Conservation (phyloP, 2,329 filamentous ascomycete species). For the Plenodomus biglobosus region DNA sequence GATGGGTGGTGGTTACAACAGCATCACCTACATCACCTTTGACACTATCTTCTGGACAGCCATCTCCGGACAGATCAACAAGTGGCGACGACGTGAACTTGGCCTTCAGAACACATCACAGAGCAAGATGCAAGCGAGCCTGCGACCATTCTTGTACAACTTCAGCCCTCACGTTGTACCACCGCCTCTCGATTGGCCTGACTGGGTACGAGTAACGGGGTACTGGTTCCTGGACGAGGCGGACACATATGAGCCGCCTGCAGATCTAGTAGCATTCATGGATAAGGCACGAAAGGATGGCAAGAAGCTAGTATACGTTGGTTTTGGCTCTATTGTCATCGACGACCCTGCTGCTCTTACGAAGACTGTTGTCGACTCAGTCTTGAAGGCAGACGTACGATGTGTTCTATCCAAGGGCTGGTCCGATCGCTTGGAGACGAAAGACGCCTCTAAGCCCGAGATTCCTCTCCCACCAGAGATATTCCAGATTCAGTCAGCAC, state of each 20-base stretch:
- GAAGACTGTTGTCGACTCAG: constrained; percentile 87
- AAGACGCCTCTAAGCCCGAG: constrained; percentile 61
- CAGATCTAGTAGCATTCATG: constrained; percentile 79
- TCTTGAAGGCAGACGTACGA: constrained; percentile 85
- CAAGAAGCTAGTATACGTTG: constrained; percentile 95
- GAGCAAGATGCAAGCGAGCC: constrained; percentile 92
- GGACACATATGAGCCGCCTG: constrained; percentile 69
- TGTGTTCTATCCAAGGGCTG: constrained; percentile 96
- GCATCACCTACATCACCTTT: constrained; percentile 93
- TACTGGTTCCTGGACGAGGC: constrained; percentile 95
- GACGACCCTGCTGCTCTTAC: constrained; percentile 86
- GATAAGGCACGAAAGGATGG: constrained; percentile 73
- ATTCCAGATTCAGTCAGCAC: constrained; percentile 82
- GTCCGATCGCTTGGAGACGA: constrained; percentile 76
- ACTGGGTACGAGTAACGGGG: constrained; percentile 96
- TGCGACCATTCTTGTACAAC: constrained; percentile 98
- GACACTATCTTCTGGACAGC: constrained; percentile 97
- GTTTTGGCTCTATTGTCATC: constrained; percentile 95
- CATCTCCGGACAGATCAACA: constrained; percentile 86
- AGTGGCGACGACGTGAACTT: constrained; percentile 82
- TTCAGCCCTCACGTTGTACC: constrained; percentile 94
- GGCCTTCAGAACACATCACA: constrained; percentile 77
- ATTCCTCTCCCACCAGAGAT: constrained; percentile 78
- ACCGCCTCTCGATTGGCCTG: constrained; percentile 90
- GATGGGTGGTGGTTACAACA: constrained; percentile 94